Percentiles rank a stretch among this genome's conserved stretches.
phyloP scores from a whole-genome alignment of 2,329 filamentous ascomycete genomes.

The Fusarium nurragi region DNA sequence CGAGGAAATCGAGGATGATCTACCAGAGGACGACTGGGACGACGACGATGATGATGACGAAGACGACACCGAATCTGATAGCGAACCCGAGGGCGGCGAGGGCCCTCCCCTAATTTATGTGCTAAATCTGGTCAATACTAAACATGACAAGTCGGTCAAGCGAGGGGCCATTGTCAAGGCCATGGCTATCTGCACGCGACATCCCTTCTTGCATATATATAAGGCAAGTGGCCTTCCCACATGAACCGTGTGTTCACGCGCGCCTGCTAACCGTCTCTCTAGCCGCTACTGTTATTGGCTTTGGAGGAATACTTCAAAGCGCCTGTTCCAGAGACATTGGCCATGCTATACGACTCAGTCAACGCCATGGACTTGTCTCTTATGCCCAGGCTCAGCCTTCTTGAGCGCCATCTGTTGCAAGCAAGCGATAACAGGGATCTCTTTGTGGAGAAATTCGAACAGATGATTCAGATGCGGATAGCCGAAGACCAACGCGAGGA shows the following conservation, averaged over 20 bases:
- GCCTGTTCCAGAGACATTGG: conserved; percentile 86
- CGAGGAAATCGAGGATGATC: conserved; percentile 54
- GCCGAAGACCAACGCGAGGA: conserved; percentile 66
- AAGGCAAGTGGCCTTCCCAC: conserved; percentile 67
- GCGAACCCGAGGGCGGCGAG: conserved; percentile 76
- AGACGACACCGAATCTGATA: conserved; percentile 65
- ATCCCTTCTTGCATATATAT: conserved; percentile 98
- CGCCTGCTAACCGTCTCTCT: conserved; percentile 26
- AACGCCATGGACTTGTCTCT: conserved; percentile 97
- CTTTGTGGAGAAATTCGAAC: conserved; percentile 97
- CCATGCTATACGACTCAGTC: conserved; percentile 88
- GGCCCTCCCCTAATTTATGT: conserved; percentile 96
- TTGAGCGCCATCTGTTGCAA: conserved; percentile 88
- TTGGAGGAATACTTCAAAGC: conserved; percentile 97
- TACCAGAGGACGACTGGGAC: conserved; percentile 58
- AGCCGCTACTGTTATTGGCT: conserved; percentile 89
- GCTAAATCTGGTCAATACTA: conserved; percentile 96
- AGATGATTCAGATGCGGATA: conserved; percentile 87
- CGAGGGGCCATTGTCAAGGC: conserved; percentile 95
- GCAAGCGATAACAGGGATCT: conserved; percentile 94
- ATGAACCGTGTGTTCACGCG: not conserved
- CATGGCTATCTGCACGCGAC: conserved; percentile 98
- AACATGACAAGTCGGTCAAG: conserved; percentile 92
- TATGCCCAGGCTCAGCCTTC: conserved; percentile 83
- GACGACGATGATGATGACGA: conserved; percentile 61